These are phyloP conservation scores for Rhododendron williamsianum DNA, from an alignment of 148 eudicot species.

Conservation along the genomic window DNA sequence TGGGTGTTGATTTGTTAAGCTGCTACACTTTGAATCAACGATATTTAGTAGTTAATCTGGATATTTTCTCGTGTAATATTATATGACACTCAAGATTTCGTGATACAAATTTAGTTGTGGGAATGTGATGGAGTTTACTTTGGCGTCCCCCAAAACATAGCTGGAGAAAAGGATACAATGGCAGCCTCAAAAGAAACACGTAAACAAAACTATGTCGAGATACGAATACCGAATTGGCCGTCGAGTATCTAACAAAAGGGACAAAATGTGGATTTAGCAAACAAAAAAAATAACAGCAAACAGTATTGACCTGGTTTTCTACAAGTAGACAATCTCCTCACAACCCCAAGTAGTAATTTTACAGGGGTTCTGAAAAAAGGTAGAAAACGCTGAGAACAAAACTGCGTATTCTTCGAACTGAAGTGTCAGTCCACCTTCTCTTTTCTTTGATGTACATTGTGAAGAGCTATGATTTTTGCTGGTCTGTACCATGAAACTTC, in stretches of 20 bases:
- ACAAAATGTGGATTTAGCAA: neutral
- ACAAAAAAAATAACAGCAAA: too few relatives aligned
- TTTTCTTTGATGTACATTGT: neutral
- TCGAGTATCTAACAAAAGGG: neutral
- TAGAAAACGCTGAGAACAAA: neutral
- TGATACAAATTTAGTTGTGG: too few relatives aligned
- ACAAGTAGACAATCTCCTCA: neutral
- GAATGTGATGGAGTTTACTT: too few relatives aligned
- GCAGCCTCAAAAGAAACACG: neutral
- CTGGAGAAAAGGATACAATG: neutral
- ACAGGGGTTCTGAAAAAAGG: neutral
- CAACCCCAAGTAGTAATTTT: neutral
- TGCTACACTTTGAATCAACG: too few relatives aligned
- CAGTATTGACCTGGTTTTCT: neutral
- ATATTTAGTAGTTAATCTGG: too few relatives aligned
- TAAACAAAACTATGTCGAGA: neutral
- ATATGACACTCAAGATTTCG: too few relatives aligned
- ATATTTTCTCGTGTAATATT: too few relatives aligned
- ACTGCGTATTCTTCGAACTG: neutral
- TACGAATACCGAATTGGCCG: neutral
- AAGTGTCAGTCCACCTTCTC: neutral
- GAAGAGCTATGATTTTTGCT: slow-evolving; percentile 29
- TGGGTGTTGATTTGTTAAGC: too few relatives aligned
- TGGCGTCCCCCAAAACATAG: too few relatives aligned
- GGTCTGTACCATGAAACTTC: slow-evolving; percentile 47